A percentile compares a stretch with the other conserved stretches of the same genome.
Evolutionary conservation across 2,329 filamentous ascomycete species (phyloP).

Genomic region (Exophiala sp.): DNA sequence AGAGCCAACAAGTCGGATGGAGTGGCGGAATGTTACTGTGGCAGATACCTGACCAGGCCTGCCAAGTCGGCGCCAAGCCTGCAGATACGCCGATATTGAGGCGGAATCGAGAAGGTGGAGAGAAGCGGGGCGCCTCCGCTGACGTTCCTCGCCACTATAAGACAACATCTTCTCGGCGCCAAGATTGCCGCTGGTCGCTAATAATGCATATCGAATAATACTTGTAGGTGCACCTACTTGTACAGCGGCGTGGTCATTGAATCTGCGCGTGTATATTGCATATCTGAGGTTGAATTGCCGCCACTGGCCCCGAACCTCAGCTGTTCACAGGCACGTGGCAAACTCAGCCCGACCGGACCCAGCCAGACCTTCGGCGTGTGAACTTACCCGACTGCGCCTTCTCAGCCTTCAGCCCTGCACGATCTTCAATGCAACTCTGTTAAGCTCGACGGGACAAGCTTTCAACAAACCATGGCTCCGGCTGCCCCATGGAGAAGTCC

Average conservation of each 20-base stretch:
- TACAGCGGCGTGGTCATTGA: too few species aligned
- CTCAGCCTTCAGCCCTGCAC: background rate
- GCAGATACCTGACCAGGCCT: slow-evolving; percentile 1
- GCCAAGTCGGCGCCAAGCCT: background rate
- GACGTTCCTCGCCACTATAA: background rate
- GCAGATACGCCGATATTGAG: background rate
- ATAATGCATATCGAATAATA: background rate
- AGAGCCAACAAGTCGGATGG: too few species aligned
- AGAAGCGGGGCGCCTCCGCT: background rate
- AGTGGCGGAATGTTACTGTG: too few species aligned
- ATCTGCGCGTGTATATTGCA: too few species aligned
- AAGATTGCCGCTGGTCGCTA: background rate
- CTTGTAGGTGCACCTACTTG: too few species aligned
- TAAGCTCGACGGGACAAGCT: slow-evolving; percentile 1
- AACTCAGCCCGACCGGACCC: background rate
- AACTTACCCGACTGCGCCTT: background rate
- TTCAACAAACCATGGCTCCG: background rate
- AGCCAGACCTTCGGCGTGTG: background rate
- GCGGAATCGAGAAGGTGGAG: background rate
- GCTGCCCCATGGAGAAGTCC: background rate
- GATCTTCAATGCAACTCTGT: background rate
- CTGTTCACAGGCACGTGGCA: background rate
- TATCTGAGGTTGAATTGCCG: too few species aligned
- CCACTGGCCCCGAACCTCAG: too few species aligned
- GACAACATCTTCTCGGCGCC: background rate